Base-by-base conservation (phyloP, 1,284 basidiomycete species). In the Athelia sp. region DNA sequence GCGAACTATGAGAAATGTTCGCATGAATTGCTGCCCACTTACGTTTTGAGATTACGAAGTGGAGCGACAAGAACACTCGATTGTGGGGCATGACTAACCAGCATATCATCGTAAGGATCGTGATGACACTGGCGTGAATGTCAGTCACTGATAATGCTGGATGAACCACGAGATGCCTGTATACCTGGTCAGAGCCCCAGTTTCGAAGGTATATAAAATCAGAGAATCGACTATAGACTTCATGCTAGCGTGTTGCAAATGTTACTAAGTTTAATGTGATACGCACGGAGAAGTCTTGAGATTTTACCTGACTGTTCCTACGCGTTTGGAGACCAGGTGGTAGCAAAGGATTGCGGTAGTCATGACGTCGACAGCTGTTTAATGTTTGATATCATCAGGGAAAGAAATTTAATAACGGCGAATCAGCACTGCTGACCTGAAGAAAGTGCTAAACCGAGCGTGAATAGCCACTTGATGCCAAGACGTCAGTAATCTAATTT, bases 21-120 rank as follows among this genome's bases (percentile, higher is more conserved):
- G 23, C n/a, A 21, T 10, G 35, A 14, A 17, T 9, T n/a, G 14
- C 10, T 3, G 15, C 24, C n/a, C 3, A 57, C 69, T 34, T 54
- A 78, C 76, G 54, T 62, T 79, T 79, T 24, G 71, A 71, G 47
- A 79, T 78, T 3, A 73, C 66, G 54, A 79, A 79, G 57, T 79
- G 75, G 46, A 79, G 64, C 1, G 67, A 72, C 51, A 79, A 66
- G 55, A 78, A 76, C 23, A 79, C 65, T 23, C 73, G 61, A 45
- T 76, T 76, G 3, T 62, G 56, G 1, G 68, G 66, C 67, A 75
- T 71, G 3, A 61, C 48, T 3, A 80, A 51, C 77, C 78, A 80
- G 44, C 72, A 78, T 34, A 74, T 64, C 48, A 79, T 58, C 1
- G 75, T 72, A 6, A 64, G 51, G 9, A 71, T 53, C 32, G 69